Evolutionary conservation across 768 basidiomycete species (phyloP).

Genomic region (Boletus edulis): DNA sequence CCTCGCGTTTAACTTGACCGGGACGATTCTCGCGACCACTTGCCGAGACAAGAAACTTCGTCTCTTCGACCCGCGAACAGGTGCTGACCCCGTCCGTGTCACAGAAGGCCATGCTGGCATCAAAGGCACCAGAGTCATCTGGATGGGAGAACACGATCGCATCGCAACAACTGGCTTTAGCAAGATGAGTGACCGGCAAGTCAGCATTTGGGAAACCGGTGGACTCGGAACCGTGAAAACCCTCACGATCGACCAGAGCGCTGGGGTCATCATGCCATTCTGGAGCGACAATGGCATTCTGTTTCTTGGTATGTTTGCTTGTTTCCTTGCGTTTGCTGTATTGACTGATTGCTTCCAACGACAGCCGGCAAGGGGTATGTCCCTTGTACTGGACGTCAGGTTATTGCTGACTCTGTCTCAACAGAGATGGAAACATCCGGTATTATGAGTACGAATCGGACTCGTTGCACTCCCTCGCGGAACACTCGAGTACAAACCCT

Average conservation of each 20-base stretch:
- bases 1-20: constrained; percentile 76
- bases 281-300: constrained; percentile 93
- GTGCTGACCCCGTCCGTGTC: constrained; percentile 76
- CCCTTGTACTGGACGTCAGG: background rate
- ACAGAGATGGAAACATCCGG: constrained; percentile 94
- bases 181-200: constrained; percentile 93
- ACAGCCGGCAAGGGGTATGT: constrained; percentile 84
- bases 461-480: constrained; percentile 68
- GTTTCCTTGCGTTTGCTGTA: background rate
- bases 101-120: constrained; percentile 90
- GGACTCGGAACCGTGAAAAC: constrained; percentile 75
- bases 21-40: constrained; percentile 82
- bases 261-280: constrained; percentile 97
- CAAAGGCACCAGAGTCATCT: constrained; percentile 85
- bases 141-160: constrained; percentile 88
- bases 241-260: constrained; percentile 78
- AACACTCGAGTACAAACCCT: constrained; percentile 87
- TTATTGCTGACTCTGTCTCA: constrained; percentile 1
- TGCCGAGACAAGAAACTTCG: constrained; percentile 91
- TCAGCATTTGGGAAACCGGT: constrained; percentile 86
- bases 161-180: constrained; percentile 96
- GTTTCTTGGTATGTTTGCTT: constrained; percentile 60
- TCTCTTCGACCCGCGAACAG: constrained; percentile 85
- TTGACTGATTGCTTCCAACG: background rate
- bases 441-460: constrained; percentile 96